phyloP scores from a whole-genome alignment of 2,329 filamentous ascomycete species.

The Trichoderma semiorbis region DNA sequence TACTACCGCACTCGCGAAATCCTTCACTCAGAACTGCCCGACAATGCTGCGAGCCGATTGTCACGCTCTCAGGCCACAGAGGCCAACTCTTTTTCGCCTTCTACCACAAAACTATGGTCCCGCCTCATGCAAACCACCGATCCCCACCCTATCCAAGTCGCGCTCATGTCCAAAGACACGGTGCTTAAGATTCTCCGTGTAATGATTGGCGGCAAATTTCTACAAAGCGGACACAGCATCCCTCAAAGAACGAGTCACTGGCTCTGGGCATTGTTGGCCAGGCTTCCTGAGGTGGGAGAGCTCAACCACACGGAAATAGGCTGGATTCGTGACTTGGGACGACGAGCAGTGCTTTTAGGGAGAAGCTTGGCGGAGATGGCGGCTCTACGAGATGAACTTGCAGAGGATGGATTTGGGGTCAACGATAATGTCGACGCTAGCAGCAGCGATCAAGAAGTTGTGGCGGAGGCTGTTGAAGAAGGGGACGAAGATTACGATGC shows the following conservation, averaged over 20 bases:
- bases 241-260: constrained; percentile 70
- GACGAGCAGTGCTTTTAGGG: constrained; percentile 64
- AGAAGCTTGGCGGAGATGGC: constrained; percentile 53
- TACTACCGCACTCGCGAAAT: constrained; percentile 63
- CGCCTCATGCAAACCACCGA: constrained; percentile 50
- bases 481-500: constrained; percentile 24
- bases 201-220: constrained; percentile 61
- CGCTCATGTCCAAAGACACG: constrained; percentile 62
- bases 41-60: constrained; percentile 51
- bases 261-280: constrained; percentile 79
- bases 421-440: constrained; percentile 47
- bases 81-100: constrained; percentile 52
- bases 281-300: constrained; percentile 69
- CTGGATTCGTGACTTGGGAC: constrained; percentile 73
- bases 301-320: constrained; percentile 73
- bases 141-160: constrained; percentile 57
- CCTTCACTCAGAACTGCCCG: constrained; percentile 55
- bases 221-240: constrained; percentile 57
- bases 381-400: constrained; percentile 42
- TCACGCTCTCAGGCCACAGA: constrained; percentile 51
- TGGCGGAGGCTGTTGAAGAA: constrained; percentile 33
- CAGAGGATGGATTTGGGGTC: constrained; percentile 39
- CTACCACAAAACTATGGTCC: constrained; percentile 51
- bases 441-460: constrained; percentile 37
- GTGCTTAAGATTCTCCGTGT: constrained; percentile 65